Evolutionary conservation across 257 asterid genomes (phyloP).

Genomic region (Fraxinus pennsylvanica): DNA sequence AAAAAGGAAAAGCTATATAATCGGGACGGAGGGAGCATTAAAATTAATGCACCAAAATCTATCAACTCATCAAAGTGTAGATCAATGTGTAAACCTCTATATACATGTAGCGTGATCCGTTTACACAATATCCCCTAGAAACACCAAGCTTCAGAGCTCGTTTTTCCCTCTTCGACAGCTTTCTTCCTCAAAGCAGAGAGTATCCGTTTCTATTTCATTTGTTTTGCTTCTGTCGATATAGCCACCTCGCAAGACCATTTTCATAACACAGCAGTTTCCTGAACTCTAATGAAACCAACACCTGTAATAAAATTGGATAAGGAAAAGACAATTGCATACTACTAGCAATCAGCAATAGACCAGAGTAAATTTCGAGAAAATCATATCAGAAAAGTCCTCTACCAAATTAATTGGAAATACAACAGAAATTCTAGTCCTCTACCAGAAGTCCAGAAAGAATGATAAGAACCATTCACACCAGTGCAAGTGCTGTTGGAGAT

Average conservation of each 20-base stretch:
- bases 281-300: neutral
- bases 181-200: constrained; percentile 54
- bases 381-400: neutral
- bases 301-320: neutral
- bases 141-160: constrained; percentile 54
- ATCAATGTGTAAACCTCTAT: too few relatives aligned
- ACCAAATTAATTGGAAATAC: too few relatives aligned
- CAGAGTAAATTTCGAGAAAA: neutral
- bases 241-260: constrained; percentile 68
- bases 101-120: too few relatives aligned
- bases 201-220: constrained; percentile 18
- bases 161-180: constrained; percentile 53
- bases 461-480: too few relatives aligned
- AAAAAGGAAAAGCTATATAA: too few relatives aligned
- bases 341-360: neutral
- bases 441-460: too few relatives aligned
- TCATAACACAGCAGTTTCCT: constrained; percentile 36
- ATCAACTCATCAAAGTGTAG: too few relatives aligned
- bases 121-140: constrained; percentile 24
- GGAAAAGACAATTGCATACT: neutral
- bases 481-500: too few relatives aligned
- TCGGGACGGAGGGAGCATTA: too few relatives aligned
- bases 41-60: too few relatives aligned
- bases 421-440: too few relatives aligned
- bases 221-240: constrained; percentile 47